Base-by-base conservation (phyloP, 2,329 filamentous ascomycete species). In the Aureobasidium vineae region DNA sequence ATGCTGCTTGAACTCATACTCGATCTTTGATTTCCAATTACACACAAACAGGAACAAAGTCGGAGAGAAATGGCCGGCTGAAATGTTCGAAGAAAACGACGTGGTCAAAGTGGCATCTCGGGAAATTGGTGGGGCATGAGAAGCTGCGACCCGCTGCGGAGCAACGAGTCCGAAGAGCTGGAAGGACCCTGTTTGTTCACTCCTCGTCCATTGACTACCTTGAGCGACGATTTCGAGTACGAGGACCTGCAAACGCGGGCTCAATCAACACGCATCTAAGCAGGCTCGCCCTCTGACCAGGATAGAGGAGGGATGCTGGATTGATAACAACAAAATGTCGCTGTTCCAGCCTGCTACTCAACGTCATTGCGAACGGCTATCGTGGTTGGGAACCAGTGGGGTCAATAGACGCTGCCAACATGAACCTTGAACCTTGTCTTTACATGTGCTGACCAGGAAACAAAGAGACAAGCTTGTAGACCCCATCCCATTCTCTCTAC, bases 71-170 rank as follows among this genome's bases (percentile, higher is more conserved):
- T 40, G 31, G 21, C 16, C 59, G 59, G 45, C 1, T 31, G 16
- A 52, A 52, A 31, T 13, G 41, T 31, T 63, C 23, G 21, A 40
- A 40, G 10, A 52, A 23, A 52, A 63, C 33, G 33, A 63, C 59
- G 59, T 50, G 59, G 59, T 61, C 57, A 61, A 36, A 61, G 57
- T 61, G 57, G 40, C 57, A 61, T 47, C 23, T 50, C 59, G 59
- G 59, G 43, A 40, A 63, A 40, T 50, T 52, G 59, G 59, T 63
- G 59, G 59, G 59, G 45, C 59, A 63, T 28, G 45, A 40, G 40
- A 61, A 61, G 57, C 57, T 61, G 43, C 31, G 43, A 63, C 59
- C 59, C 69, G 57, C 57, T 28, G 57, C 57, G 41, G 57, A 61
- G 43, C 56, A 45, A 56, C 53, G 38, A 40, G 16, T 33, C 38